These are phyloP conservation scores for Irpex sp. DNA, from an alignment of 1,284 basidiomycete species.

Conservation along the genomic window DNA sequence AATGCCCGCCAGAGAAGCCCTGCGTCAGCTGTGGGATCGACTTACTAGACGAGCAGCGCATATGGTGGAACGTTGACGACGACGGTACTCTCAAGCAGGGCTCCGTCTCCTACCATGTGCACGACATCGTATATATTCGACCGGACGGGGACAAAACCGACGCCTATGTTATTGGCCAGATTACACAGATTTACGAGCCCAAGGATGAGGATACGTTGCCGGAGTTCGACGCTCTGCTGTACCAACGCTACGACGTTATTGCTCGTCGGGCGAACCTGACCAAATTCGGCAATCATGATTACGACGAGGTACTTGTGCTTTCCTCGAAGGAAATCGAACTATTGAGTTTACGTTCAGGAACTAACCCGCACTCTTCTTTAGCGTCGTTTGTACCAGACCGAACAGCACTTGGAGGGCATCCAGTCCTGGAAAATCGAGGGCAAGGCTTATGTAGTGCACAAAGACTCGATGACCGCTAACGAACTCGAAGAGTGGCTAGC, in stretches of 20 bases:
- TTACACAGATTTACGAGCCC: constrained; percentile 35
- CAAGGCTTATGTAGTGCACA: constrained; percentile 20
- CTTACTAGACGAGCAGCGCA: constrained; percentile 20
- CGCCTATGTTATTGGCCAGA: constrained; percentile 51
- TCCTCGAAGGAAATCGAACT: not conserved
- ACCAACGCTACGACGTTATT: constrained; percentile 38
- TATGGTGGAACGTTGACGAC: constrained; percentile 23
- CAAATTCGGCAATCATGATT: constrained; percentile 7
- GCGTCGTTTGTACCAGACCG: constrained; percentile 43
- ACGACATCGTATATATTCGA: constrained; percentile 58
- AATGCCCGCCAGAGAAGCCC: constrained; percentile 27
- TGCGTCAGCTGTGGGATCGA: constrained; percentile 47
- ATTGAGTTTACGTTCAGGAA: not conserved
- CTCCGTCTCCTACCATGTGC: constrained; percentile 42
- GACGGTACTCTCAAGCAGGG: constrained; percentile 36
- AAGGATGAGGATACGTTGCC: constrained; percentile 11
- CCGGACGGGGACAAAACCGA: constrained; percentile 13
- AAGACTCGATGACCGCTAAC: constrained; percentile 18
- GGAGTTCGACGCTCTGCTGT: constrained; percentile 35
- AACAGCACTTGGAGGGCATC: constrained; percentile 22
- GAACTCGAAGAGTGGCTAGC: constrained; percentile 43
- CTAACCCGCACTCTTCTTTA: constrained; percentile 19
- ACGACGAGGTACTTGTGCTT: constrained; percentile 28
- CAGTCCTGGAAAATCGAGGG: constrained; percentile 41
- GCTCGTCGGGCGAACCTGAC: constrained; percentile 18